Conservation (phyloP, 139 green algal species). For the Asterochloris erici region DNA sequence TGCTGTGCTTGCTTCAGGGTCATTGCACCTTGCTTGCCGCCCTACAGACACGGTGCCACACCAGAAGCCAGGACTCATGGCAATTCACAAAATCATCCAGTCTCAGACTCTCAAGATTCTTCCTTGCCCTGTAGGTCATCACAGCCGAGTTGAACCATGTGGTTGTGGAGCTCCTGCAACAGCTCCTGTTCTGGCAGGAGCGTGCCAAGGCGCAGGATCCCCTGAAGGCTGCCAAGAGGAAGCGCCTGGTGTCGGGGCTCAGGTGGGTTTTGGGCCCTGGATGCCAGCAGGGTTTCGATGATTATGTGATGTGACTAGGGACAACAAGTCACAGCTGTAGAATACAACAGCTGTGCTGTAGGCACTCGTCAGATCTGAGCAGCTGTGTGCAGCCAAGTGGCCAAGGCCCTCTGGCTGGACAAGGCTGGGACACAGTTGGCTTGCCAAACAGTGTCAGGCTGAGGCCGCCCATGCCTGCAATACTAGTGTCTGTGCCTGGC, state of each 20-base stretch:
- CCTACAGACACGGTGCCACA: not conserved
- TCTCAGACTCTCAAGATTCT: too few species aligned
- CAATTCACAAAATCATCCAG: not conserved
- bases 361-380: too few species aligned
- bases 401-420: too few species aligned
- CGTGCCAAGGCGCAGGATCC: slow-evolving; percentile 31
- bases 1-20: not conserved
- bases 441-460: too few species aligned
- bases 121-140: slow-evolving; percentile 35
- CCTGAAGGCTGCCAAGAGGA: slow-evolving; percentile 37
- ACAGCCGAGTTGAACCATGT: slow-evolving; percentile 40
- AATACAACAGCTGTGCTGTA: too few species aligned
- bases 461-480: too few species aligned
- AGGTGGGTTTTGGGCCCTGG: not conserved
- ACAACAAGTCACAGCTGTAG: too few species aligned
- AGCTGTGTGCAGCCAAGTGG: too few species aligned
- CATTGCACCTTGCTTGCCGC: not conserved
- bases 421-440: too few species aligned
- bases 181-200: slow-evolving; percentile 57
- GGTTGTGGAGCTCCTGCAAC: slow-evolving; percentile 35
- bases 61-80: not conserved
- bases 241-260: slow-evolving; percentile 50
- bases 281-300: too few species aligned
- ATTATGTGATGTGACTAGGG: too few species aligned
- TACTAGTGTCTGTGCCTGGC: not conserved